Evolutionary conservation across 2,329 filamentous ascomycete species (phyloP), one percentile per base, ranked within the genome.

Genomic region (Chaetomium olivaceum): DNA sequence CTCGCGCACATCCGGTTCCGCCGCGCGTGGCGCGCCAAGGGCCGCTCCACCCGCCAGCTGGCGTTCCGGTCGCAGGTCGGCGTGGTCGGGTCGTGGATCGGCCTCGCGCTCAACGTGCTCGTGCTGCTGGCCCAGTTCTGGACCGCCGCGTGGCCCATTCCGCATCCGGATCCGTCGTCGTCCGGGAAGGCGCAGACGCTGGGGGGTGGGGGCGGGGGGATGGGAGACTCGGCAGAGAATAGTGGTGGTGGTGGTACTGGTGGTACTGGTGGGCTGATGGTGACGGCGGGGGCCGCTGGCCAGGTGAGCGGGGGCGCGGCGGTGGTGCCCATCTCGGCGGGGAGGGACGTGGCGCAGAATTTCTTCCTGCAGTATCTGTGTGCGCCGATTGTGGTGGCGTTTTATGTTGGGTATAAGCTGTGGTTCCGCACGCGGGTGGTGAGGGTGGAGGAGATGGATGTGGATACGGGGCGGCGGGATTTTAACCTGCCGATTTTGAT

Each of bases 1-100:
- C 80, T 96, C n/a, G 87, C 90, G 27, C 93, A 97, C 78, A 96
- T 97, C 74, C 92, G 93, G 63, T 97, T 97, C 85, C 91, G 93
- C 69, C 80, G 80, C 29, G 91, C 89, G n/a, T 96, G 92, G 92
- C 82, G 81, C 54, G 74, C 79, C 14, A 86, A 89, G 67, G 91
- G 90, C 54, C 89, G 89, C 75, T 83, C 80, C n/a, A 80, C 93
- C 43, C 82, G 87, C 63, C 91, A 96, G 72, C 83, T 98, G 6
- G 90, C 93, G 7, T 97, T 95, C 81, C 82, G 80, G 43, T 91
- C 91, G 0, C 91, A 96, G 74, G 86, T 91, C 4, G 94, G 94
- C 67, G 80, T 95, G 9, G 71, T 85, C 11, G 94, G 93, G 11
- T 96, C 92, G 2, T 97, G 89, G 83, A 67, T 95, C 33, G 93